These are phyloP conservation scores for Yamadazyma oceani DNA, from an alignment of 1,139 yeast species.

Conservation along the genomic window DNA sequence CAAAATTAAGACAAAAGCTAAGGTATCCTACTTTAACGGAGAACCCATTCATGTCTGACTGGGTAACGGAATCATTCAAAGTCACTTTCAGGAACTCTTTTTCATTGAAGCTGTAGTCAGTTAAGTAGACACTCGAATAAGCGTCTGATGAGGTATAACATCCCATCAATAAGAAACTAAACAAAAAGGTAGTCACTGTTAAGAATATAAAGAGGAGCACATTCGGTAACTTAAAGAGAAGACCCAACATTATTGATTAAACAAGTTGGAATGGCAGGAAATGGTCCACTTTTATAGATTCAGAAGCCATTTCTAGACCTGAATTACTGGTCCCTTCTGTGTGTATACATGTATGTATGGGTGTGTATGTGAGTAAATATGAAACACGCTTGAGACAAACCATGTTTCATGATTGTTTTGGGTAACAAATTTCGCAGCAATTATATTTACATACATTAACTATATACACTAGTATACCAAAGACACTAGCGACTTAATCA, in stretches of 20 bases:
- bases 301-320: too few species aligned
- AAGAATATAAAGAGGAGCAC: conserved; percentile 23
- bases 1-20: conserved; percentile 44
- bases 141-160: conserved; percentile 41
- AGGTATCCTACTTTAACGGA: conserved; percentile 50
- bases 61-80: conserved; percentile 10
- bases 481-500: background rate
- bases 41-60: conserved; percentile 25
- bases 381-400: background rate
- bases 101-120: conserved; percentile 46
- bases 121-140: conserved; percentile 47
- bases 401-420: background rate
- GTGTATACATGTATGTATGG: background rate
- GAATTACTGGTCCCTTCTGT: too few species aligned
- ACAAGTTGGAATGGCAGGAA: background rate
- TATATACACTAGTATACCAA: background rate
- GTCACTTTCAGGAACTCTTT: conserved; percentile 35
- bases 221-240: conserved; percentile 13
- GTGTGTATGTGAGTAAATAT: background rate
- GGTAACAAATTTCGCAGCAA: conserved; percentile 2
- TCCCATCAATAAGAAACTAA: conserved; percentile 55
- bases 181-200: conserved; percentile 38
- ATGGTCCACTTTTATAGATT: too few species aligned
- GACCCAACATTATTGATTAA: conserved; percentile 3
- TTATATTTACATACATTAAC: background rate